phyloP scores from a whole-genome alignment of 192 early-diverging fungal species.

The Backusella macrospora region DNA sequence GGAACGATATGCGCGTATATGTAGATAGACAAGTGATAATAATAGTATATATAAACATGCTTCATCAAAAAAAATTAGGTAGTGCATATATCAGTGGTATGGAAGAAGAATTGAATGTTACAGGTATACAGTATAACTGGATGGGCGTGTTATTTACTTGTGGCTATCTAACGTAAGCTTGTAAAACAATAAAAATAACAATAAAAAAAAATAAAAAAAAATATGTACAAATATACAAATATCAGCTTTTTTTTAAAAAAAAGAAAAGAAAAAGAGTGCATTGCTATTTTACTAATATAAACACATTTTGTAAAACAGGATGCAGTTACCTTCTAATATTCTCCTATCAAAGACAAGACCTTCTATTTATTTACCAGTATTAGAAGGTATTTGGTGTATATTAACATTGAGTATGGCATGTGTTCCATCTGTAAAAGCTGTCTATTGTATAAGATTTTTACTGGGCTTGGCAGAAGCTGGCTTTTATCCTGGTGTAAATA shows the following conservation, averaged over 20 bases:
- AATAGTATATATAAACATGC: too few relatives aligned
- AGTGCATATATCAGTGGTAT: constrained; percentile 47
- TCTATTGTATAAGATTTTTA: constrained; percentile 39
- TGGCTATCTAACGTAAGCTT: constrained; percentile 38
- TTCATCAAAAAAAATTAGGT: too few relatives aligned
- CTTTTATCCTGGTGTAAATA: constrained; percentile 45
- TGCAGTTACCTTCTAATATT: constrained; percentile 46
- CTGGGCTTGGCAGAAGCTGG: constrained; percentile 44
- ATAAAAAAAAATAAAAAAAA: not conserved
- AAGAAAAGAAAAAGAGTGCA: not conserved
- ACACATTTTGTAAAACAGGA: constrained; percentile 5
- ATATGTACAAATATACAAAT: too few relatives aligned
- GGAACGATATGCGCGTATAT: not conserved
- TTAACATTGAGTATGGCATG: constrained; percentile 40
- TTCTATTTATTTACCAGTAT: constrained; percentile 35
- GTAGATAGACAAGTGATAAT: not conserved
- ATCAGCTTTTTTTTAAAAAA: too few relatives aligned
- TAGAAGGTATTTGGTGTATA: constrained; percentile 41
- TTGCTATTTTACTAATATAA: not conserved
- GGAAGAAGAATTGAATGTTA: constrained; percentile 44
- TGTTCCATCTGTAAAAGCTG: constrained; percentile 31
- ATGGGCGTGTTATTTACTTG: constrained; percentile 39
- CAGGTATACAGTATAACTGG: constrained; percentile 44
- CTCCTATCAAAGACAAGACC: constrained; percentile 37
- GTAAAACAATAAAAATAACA: not conserved